phyloP scores from a whole-genome alignment of 148 eudicot species.

The Suaeda aralocaspica region DNA sequence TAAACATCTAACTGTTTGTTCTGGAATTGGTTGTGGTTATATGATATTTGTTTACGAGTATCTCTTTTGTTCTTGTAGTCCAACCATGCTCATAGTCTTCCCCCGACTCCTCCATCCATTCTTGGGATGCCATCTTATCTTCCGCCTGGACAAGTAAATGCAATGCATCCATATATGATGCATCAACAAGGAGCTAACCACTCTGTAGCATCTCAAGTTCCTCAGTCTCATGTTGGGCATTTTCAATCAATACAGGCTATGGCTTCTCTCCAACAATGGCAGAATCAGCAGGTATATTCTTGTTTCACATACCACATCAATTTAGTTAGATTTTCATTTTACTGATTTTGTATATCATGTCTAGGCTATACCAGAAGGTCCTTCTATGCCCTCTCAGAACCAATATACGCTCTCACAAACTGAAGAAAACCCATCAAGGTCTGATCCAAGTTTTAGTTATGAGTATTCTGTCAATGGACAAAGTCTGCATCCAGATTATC shows the following conservation, averaged over 20 bases:
- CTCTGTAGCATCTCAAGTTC: conserved; percentile 55
- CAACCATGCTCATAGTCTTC: conserved; percentile 52
- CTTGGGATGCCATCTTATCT: conserved; percentile 75
- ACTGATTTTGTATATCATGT: conserved; percentile 18
- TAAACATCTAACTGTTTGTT: neutral
- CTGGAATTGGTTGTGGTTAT: neutral
- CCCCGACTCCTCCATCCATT: conserved; percentile 56
- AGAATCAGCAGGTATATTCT: conserved; percentile 57
- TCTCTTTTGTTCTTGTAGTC: conserved; percentile 33
- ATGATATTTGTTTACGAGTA: no score
- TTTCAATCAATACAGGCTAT: conserved; percentile 54
- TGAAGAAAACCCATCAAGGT: conserved; percentile 45
- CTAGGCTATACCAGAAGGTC: conserved; percentile 57
- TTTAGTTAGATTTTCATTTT: neutral
- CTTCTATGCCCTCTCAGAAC: conserved; percentile 37
- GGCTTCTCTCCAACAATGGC: conserved; percentile 64
- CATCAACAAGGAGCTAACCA: conserved; percentile 72
- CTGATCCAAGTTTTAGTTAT: conserved; percentile 45
- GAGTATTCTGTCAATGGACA: conserved; percentile 59
- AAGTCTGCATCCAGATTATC: conserved; percentile 41
- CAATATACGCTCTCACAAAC: conserved; percentile 44
- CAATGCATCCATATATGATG: conserved; percentile 76
- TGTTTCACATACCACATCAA: neutral
- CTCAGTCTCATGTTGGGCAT: conserved; percentile 58
- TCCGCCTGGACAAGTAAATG: conserved; percentile 64